Evolutionary conservation across 179 eudicot genomes (phyloP).

Genomic region (Vitellaria paradoxa): DNA sequence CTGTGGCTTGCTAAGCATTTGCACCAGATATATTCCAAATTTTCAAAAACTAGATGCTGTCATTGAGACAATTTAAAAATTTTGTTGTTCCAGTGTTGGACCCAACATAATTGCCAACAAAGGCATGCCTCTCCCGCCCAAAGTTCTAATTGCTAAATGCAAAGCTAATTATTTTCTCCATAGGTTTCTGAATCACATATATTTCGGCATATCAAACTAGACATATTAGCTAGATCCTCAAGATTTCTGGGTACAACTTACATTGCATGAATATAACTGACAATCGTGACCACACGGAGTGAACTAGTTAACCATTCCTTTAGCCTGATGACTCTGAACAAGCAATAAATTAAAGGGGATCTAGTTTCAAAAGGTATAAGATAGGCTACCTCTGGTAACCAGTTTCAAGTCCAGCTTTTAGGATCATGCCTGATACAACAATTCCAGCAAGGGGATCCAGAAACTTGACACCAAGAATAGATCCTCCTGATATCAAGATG

Average conservation of each 20-base stretch:
- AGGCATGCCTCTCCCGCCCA: neutral
- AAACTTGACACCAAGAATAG: conserved; percentile 82
- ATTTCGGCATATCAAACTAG: neutral
- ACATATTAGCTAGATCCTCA: neutral
- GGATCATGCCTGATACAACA: conserved; percentile 90
- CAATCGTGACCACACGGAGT: neutral
- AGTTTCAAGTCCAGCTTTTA: conserved; percentile 88
- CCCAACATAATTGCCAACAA: neutral
- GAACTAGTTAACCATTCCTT: neutral
- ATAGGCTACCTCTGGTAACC: conserved; percentile 76
- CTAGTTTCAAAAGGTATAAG: no score
- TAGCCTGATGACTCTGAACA: neutral
- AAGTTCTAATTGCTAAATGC: neutral
- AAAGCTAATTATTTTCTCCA: neutral
- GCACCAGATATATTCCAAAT: neutral
- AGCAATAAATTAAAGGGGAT: no score
- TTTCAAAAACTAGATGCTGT: neutral
- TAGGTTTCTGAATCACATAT: neutral
- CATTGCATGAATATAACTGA: neutral
- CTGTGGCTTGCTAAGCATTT: neutral
- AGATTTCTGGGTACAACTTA: neutral
- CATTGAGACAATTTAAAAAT: neutral
- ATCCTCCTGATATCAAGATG: conserved; percentile 59
- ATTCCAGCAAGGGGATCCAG: conserved; percentile 96
- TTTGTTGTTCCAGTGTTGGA: neutral